phyloP scores from a whole-genome alignment of 495 filamentous ascomycete species.

The Neurospora sp. region DNA sequence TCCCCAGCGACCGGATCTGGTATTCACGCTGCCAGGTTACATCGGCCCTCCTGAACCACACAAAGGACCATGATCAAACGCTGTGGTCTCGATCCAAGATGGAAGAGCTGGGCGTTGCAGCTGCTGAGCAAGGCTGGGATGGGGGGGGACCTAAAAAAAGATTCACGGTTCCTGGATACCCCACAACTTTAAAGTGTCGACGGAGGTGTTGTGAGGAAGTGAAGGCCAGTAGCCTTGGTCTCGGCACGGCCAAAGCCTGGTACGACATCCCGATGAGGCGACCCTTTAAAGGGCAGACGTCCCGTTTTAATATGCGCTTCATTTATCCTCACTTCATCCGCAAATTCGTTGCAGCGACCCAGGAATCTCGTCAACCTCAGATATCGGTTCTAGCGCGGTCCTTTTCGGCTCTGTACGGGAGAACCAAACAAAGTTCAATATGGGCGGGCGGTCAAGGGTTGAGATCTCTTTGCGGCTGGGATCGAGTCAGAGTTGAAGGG shows the following conservation, averaged over 20 bases:
- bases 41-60: conserved; percentile 1
- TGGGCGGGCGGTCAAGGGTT: neutral
- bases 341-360: conserved; percentile 29
- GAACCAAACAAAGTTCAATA: neutral
- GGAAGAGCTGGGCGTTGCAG: neutral
- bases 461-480: neutral
- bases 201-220: conserved; percentile 3
- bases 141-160: conserved; percentile 34
- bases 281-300: conserved; percentile 22
- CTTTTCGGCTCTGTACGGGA: neutral
- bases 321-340: conserved; percentile 44
- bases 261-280: conserved; percentile 12
- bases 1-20: conserved; percentile 6
- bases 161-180: conserved; percentile 11
- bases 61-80: conserved; percentile 7
- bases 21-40: conserved; percentile 8
- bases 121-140: conserved; percentile 7
- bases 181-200: conserved; percentile 7
- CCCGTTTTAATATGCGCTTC: conserved; percentile 35
- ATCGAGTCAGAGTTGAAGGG: neutral
- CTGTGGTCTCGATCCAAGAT: conserved; percentile 12
- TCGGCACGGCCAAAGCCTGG: conserved; percentile 11
- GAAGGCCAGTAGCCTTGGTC: conserved; percentile 3
- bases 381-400: neutral
- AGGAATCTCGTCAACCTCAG: conserved; percentile 5